Evolutionary conservation across 1,284 basidiomycete species (phyloP).

Genomic region (Puccinia polysora): DNA sequence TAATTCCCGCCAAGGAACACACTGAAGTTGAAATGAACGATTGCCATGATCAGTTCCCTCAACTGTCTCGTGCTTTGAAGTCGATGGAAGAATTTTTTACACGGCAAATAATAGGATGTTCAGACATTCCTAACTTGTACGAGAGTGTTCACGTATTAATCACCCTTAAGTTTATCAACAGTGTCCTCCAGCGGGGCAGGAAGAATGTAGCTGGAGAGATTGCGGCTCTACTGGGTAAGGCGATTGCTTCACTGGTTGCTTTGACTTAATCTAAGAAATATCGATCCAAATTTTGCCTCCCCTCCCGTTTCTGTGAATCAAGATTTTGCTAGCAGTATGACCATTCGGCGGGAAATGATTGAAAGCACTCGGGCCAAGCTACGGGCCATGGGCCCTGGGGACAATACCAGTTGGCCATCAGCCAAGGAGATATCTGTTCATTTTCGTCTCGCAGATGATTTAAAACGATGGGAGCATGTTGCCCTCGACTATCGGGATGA

Average conservation of each 20-base stretch:
- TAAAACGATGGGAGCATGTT: conserved; percentile 4
- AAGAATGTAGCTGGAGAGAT: conserved; percentile 37
- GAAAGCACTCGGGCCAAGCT: conserved; percentile 58
- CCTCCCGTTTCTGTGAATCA: not conserved
- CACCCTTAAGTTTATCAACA: conserved; percentile 33
- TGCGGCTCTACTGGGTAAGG: conserved; percentile 39
- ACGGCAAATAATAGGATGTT: conserved; percentile 26
- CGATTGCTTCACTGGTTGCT: no score
- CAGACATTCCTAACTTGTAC: conserved; percentile 25
- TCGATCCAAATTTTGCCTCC: not conserved
- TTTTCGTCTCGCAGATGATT: not conserved
- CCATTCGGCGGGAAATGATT: conserved; percentile 66
- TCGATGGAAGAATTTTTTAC: conserved; percentile 28
- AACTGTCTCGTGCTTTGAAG: conserved; percentile 27
- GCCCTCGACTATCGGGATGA: conserved; percentile 26
- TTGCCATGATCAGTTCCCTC: conserved; percentile 28
- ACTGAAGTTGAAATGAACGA: not conserved
- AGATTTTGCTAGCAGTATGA: conserved; percentile 68
- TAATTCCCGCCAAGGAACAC: conserved; percentile 13
- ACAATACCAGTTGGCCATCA: conserved; percentile 49
- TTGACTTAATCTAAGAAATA: not conserved
- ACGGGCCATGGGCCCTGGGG: conserved; percentile 52
- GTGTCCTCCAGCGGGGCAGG: conserved; percentile 21
- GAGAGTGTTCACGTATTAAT: conserved; percentile 35
- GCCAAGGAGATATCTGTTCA: conserved; percentile 44